Conservation (phyloP, 2,329 filamentous ascomycete species). For the Aureobasidium musti region DNA sequence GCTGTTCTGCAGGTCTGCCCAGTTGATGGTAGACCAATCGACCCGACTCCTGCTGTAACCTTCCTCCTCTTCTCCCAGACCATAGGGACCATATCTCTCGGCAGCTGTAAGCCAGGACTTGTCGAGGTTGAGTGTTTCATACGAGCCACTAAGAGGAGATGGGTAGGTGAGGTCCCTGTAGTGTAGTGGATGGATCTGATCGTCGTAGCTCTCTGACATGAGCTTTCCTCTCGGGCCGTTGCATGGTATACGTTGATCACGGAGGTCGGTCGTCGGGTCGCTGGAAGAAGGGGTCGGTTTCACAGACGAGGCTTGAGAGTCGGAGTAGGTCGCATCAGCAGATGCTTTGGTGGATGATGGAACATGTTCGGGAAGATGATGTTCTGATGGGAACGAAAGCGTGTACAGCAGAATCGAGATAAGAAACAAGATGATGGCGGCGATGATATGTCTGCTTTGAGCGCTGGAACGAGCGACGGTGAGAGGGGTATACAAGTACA, state of each 20-base stretch:
- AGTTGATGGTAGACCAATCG: slow-evolving; percentile 65
- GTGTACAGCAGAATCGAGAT: slow-evolving; percentile 22
- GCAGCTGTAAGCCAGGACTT: slow-evolving; percentile 66
- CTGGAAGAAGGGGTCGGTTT: not conserved
- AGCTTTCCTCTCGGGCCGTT: slow-evolving; percentile 19
- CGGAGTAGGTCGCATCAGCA: not conserved
- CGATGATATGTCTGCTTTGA: not conserved
- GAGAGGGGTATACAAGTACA: slow-evolving; percentile 22
- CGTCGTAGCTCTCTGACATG: slow-evolving; percentile 25
- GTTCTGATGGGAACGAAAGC: slow-evolving; percentile 11
- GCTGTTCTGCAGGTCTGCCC: slow-evolving; percentile 66
- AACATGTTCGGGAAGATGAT: not conserved
- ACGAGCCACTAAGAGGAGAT: slow-evolving; percentile 30
- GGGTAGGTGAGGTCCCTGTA: slow-evolving; percentile 12
- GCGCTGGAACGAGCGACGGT: not conserved
- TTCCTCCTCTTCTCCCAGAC: slow-evolving; percentile 54
- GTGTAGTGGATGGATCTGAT: slow-evolving; percentile 11
- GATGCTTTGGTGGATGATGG: not conserved
- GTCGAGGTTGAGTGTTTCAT: slow-evolving; percentile 32
- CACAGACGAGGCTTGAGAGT: not conserved
- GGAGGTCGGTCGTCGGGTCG: not conserved
- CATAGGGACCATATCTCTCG: slow-evolving; percentile 55
- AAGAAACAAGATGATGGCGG: slow-evolving; percentile 13
- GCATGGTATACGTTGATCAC: slow-evolving; percentile 15
- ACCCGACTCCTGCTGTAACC: slow-evolving; percentile 45